Evolutionary conservation across 2,329 filamentous ascomycete genomes (phyloP), one percentile per base, ranked within the genome.

Genomic region (Hansfordia pulvinata): DNA sequence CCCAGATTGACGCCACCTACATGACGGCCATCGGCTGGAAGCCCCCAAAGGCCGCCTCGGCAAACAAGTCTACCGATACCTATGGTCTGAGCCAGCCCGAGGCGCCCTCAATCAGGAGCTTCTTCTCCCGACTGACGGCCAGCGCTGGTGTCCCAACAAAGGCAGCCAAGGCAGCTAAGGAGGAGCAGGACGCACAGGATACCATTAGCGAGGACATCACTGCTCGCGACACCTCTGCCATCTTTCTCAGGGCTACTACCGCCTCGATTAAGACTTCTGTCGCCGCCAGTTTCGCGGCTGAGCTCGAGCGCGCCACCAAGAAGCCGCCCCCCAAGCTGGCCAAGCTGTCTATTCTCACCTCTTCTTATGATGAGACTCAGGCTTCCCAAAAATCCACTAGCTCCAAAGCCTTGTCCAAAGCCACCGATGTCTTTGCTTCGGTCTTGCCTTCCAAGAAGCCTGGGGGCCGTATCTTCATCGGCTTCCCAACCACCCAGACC

Each of bases 401-500:
- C 11, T 47, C 55, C 2, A 57, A 50, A 5, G 49, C 55, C 10
- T 45, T 67, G 8, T 58, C 66, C 6, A 71, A 76, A 33, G 65
- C 70, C 3, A 64, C 69, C 1, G 83, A 93, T 44, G 75, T 98
- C 6, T 94, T 98, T 49, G 71, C 80, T 2, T 90, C 86, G 2
- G 86, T 98, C 1, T 56, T 96, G 5, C 90, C 90, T 3, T 84
- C 71, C 30, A 92, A 85, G 49, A 81, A 82, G 40, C 69, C 69
- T 1, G 71, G 72, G 7, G 90, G 90, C 6, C 76, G 83, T 28
- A 81, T 98, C 29, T 98, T 96, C 44, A 98, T 98, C 43, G 90
- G 90, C 0, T 98, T 98, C 45, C 88, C 90, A 3, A 98, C 90
- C 2, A 86, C 88, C 39, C 90, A 98, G 56, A 98, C 90, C 0